Evolutionary conservation across 2,329 filamentous ascomycete species (phyloP).

Genomic region (Epichloe aotearoae): DNA sequence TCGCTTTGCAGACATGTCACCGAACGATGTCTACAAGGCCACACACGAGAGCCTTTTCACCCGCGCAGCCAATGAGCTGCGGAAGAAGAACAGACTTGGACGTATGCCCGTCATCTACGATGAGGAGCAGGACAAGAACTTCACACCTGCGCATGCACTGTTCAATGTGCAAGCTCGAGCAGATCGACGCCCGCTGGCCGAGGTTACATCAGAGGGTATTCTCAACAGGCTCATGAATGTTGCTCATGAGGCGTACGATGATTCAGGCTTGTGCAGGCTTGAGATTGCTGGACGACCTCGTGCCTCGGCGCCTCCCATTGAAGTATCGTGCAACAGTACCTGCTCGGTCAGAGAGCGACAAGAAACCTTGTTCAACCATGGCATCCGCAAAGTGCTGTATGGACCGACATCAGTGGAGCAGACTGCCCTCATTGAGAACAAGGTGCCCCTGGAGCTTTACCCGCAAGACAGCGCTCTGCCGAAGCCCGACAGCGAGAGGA

Average conservation of each 20-base stretch:
- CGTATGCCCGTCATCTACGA: constrained; percentile 59
- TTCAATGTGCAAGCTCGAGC: constrained; percentile 66
- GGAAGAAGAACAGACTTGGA: constrained; percentile 46
- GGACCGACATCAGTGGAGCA: constrained; percentile 54
- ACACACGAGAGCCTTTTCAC: constrained; percentile 60
- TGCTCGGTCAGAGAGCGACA: constrained; percentile 53
- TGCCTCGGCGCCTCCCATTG: constrained; percentile 80
- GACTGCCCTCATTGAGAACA: constrained; percentile 58
- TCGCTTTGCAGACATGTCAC: constrained; percentile 68
- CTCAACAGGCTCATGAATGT: constrained; percentile 71
- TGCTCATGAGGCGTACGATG: constrained; percentile 48
- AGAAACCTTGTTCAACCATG: constrained; percentile 63
- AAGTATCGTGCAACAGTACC: constrained; percentile 62
- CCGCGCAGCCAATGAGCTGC: constrained; percentile 50
- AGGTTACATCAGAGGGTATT: constrained; percentile 58
- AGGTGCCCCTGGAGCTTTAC: constrained; percentile 51
- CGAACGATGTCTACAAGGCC: constrained; percentile 56
- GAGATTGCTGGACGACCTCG: constrained; percentile 71
- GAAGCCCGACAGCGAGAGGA: constrained; percentile 64
- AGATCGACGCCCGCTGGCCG: constrained; percentile 51
- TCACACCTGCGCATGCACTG: constrained; percentile 61
- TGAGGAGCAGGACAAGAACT: constrained; percentile 46
- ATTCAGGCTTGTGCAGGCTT: constrained; percentile 61
- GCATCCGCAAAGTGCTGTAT: constrained; percentile 63
- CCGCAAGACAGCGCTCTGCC: constrained; percentile 58